Percentiles rank a stretch among this genome's conserved stretches.
phyloP scores from a whole-genome alignment of 148 eudicot genomes.

The Mesembryanthemum crystallinum region DNA sequence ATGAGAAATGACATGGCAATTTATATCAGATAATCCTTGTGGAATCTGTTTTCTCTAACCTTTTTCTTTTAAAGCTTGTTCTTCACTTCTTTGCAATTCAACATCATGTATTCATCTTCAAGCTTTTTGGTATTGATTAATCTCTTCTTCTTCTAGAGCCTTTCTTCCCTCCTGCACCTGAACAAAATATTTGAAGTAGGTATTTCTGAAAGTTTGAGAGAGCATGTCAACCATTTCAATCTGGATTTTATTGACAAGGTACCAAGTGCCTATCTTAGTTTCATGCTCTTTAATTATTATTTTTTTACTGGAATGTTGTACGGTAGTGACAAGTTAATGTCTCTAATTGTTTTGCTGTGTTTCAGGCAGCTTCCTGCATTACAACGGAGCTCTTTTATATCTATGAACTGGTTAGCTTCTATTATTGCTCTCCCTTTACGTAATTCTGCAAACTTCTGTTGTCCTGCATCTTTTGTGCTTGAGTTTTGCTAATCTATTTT shows the following conservation, averaged over 20 bases:
- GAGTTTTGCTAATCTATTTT: not conserved
- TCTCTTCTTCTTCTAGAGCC: conserved; percentile 49
- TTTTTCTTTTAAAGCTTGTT: not conserved
- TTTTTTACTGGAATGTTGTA: conserved; percentile 6
- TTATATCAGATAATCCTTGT: not conserved
- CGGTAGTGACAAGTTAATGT: not conserved
- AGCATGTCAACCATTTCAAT: conserved; percentile 49
- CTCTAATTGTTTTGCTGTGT: conserved; percentile 10
- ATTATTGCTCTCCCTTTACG: not conserved
- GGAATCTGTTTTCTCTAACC: not conserved
- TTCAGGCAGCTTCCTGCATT: conserved; percentile 72
- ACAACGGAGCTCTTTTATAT: conserved; percentile 79
- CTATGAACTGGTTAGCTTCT: conserved; percentile 81
- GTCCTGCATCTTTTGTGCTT: conserved; percentile 1
- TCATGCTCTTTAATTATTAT: conserved; percentile 1
- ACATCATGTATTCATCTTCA: not conserved
- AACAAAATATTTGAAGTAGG: conserved; percentile 91
- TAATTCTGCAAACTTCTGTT: not conserved
- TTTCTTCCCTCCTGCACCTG: conserved; percentile 79
- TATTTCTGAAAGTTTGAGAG: conserved; percentile 65
- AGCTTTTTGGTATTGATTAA: conserved; percentile 12
- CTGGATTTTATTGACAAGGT: conserved; percentile 77
- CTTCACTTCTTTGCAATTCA: not conserved
- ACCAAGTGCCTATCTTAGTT: conserved; percentile 14
- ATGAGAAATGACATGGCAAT: not conserved